phyloP scores from a whole-genome alignment of 495 filamentous ascomycete genomes.

The Staphylotrichum longicolle region DNA sequence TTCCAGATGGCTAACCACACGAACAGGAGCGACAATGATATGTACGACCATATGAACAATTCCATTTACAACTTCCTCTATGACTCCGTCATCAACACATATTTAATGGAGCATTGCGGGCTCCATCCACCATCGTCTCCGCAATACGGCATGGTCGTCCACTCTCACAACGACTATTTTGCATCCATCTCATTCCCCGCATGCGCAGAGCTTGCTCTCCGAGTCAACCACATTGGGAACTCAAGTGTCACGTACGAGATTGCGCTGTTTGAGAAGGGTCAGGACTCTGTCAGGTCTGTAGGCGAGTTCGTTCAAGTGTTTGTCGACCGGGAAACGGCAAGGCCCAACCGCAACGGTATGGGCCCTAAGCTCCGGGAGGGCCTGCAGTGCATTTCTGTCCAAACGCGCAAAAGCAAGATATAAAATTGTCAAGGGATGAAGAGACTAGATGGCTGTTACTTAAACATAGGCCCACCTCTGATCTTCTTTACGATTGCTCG shows the following conservation, averaged over 20 bases:
- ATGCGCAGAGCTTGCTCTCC: slow-evolving; percentile 73
- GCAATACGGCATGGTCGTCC: slow-evolving; percentile 79
- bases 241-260: slow-evolving; percentile 93
- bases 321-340: slow-evolving; percentile 68
- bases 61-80: slow-evolving; percentile 76
- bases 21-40: slow-evolving; percentile 71
- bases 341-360: slow-evolving; percentile 64
- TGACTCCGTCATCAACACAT: slow-evolving; percentile 89
- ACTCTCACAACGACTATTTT: slow-evolving; percentile 82
- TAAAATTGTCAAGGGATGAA: background rate
- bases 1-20: background rate
- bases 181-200: slow-evolving; percentile 79
- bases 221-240: slow-evolving; percentile 78
- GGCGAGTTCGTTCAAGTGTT: slow-evolving; percentile 90
- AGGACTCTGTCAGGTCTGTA: slow-evolving; percentile 76
- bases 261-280: slow-evolving; percentile 74
- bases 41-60: slow-evolving; percentile 89
- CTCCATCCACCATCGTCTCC: slow-evolving; percentile 66
- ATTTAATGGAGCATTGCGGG: slow-evolving; percentile 76
- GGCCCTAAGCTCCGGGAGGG: slow-evolving; percentile 50
- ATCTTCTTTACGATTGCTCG: too few species aligned
- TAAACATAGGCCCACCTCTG: too few species aligned
- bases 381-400: slow-evolving; percentile 43
- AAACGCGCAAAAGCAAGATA: slow-evolving; percentile 20
- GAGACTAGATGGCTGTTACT: too few species aligned